Evolutionary conservation across 768 basidiomycete genomes (phyloP), one percentile per base, ranked within the genome.

Genomic region (Artomyces pyxidatus): DNA sequence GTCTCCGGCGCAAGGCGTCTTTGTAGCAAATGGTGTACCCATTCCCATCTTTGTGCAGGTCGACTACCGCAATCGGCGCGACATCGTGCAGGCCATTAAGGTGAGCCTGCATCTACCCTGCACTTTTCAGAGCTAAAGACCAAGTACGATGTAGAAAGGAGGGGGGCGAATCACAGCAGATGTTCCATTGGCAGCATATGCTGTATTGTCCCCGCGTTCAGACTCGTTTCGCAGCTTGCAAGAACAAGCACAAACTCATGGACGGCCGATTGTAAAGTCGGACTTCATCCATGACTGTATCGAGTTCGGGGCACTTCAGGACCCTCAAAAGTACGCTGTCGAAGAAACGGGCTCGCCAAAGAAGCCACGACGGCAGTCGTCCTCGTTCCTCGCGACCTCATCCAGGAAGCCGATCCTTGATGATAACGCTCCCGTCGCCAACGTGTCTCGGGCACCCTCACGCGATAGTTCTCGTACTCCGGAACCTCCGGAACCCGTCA

Each of bases 31-130:
- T 14, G 32, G 32, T 12, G 14, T 12, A 14, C 32, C 32, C 32
- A 35, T 35, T 21, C 45, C 43, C 6, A 26, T 46, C 14, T 46
- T 37, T 23, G 45, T 46, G 10, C 45, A 46, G 37, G 30, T 46
- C 16, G 45, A 46, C 23, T 3, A 37, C 6, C 29, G 32, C 14
- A 19, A 46, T 17, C 17, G 45, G 21, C 16, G 22, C 22, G 37
- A 46, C 14, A n/a, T 46, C 22, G 45, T 46, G 29, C 45, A 46
- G 21, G 45, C 45, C n/a, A 35, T 46, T 21, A 46, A 37, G 35
- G 45, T 46, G 16, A 19, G 9, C 12, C 30, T 6, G 9, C 35
- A 6, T 16, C 23, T 37, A 23, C 3, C 21, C 6, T 28, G 7
- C 9, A 29, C 22, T 46, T 5, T 29, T 19, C 1, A 21, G 22